Base-by-base conservation (phyloP, 345 rosid genomes). In the Pelargonium nanum region DNA sequence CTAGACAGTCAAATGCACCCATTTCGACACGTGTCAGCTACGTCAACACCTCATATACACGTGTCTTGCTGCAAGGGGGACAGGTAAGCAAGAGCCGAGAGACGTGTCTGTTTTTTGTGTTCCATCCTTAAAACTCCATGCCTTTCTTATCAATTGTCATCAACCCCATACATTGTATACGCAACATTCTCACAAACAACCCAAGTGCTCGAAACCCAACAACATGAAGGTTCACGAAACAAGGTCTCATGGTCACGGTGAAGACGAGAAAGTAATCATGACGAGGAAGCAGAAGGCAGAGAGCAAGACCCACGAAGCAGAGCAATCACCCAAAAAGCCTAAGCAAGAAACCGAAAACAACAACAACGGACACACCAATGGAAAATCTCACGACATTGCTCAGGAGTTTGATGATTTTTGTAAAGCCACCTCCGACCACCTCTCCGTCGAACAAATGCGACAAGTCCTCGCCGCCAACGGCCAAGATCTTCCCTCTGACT, bases 281-380 rank as follows among this genome's bases (percentile, higher is more conserved):
- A 78, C 85, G 30, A 73, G 92, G 75, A 91, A 88, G 82, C 90
- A 86, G 70, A 91, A 88, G 59, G 96, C 86, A n/a, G 88, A 83
- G 72, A 83, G 73, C 74, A 76, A 69, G 58, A 68, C 72, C 24
- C 78, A 74, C 24, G 92, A 83, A 63, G 73, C 74, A 13, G 85
- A 76, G 55, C 84, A 82, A 22, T 72, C 86, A 19, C 89, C 76
- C 0, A 86, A 92, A 81, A 86, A 86, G 64, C 63, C 78, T 0
- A 88, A 81, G 63, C 24, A 40, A 40, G 48, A 40, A 40, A 12
- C 72, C 0, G 86, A 83, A 55, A 75, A 32, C 30, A 72, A 71
- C 24, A 57, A 76, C 22, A 64, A 68, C 19, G 58, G 57, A 2
- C n/a, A 32, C 1, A 63, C 60, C 0, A 24, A 72, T 56, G 77